A percentile compares a stretch with the other conserved stretches of the same genome.
Evolutionary conservation across 2,329 filamentous ascomycete species (phyloP).

Genomic region (Ophiosphaerella herpotricha): DNA sequence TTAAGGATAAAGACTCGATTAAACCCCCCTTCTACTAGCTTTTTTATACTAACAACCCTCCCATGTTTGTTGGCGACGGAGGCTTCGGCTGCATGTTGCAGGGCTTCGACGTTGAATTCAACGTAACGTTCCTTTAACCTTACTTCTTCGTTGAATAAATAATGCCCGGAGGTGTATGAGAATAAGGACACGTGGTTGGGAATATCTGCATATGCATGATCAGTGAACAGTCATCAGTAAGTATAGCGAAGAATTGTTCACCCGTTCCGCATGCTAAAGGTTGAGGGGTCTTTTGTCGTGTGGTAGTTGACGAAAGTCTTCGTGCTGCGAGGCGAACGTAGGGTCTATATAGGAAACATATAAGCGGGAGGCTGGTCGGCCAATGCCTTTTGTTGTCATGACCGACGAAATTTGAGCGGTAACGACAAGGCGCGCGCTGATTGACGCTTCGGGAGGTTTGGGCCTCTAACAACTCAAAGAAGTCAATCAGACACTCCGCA

Average conservation of each 20-base stretch:
- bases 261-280: slow-evolving; percentile 9
- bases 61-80: slow-evolving; percentile 14
- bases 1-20: slow-evolving; percentile 17
- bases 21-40: slow-evolving; percentile 20
- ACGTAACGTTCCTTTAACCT: slow-evolving; percentile 17
- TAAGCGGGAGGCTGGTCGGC: slow-evolving; percentile 5
- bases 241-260: slow-evolving; percentile 5
- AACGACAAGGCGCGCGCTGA: too few relatives aligned
- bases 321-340: slow-evolving; percentile 2
- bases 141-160: slow-evolving; percentile 14
- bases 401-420: background rate
- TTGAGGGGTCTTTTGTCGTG: slow-evolving; percentile 6
- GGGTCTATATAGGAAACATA: slow-evolving; percentile 1
- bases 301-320: slow-evolving; percentile 8
- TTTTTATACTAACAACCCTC: slow-evolving; percentile 12
- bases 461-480: too few relatives aligned
- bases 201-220: slow-evolving; percentile 4
- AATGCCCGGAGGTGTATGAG: slow-evolving; percentile 16
- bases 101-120: slow-evolving; percentile 14
- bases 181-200: slow-evolving; percentile 8
- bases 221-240: slow-evolving; percentile 5
- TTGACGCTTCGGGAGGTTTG: too few relatives aligned
- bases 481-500: too few relatives aligned
- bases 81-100: slow-evolving; percentile 12
- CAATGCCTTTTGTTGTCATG: slow-evolving; percentile 10